phyloP scores from a whole-genome alignment of 1,139 yeast genomes.

The Kazachstania sp. region DNA sequence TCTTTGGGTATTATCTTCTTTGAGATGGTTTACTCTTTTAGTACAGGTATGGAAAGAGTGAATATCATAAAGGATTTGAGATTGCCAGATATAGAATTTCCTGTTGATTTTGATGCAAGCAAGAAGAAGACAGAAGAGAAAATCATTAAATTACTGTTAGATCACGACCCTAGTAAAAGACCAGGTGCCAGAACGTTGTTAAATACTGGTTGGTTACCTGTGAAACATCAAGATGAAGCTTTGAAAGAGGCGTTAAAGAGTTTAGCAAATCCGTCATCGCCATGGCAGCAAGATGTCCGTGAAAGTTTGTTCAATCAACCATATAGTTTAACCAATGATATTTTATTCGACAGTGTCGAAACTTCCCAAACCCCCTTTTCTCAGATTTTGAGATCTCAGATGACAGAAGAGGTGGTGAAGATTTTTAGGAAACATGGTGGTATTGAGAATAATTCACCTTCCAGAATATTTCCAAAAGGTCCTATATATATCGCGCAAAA shows the following conservation, averaged over 20 bases:
- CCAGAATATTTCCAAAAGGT: constrained; percentile 71
- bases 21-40: constrained; percentile 80
- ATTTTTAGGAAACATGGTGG: constrained; percentile 83
- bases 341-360: constrained; percentile 55
- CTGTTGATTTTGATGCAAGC: constrained; percentile 48
- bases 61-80: constrained; percentile 58
- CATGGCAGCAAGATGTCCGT: constrained; percentile 90
- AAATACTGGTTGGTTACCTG: constrained; percentile 76
- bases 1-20: constrained; percentile 90
- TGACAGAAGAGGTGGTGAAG: constrained; percentile 47
- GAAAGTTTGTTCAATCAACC: constrained; percentile 79
- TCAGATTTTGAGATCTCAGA: constrained; percentile 34
- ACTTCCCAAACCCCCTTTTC: constrained; percentile 29
- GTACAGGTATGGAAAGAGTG: constrained; percentile 90
- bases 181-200: constrained; percentile 73
- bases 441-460: constrained; percentile 54
- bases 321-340: constrained; percentile 70
- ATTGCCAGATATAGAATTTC: constrained; percentile 51
- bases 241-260: constrained; percentile 82
- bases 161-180: constrained; percentile 68
- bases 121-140: constrained; percentile 51
- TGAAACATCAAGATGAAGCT: constrained; percentile 81
- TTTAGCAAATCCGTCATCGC: constrained; percentile 80
- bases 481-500: constrained; percentile 55
- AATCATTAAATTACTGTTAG: constrained; percentile 55